phyloP scores from a whole-genome alignment of 768 basidiomycete genomes.

The Suillus luteus region DNA sequence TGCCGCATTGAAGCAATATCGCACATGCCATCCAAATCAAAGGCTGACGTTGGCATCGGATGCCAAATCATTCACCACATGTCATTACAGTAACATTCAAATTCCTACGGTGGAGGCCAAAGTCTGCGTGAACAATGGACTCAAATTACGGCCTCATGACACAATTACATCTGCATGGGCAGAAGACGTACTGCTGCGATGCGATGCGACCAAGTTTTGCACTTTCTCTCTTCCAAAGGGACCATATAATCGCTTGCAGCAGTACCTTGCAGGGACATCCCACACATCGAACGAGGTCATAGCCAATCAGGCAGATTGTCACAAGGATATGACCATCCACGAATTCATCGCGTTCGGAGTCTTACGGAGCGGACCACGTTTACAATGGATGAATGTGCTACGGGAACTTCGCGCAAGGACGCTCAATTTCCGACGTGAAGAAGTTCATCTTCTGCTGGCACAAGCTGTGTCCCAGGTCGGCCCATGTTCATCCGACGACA shows the following conservation, averaged over 20 bases:
- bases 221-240: slow-evolving; percentile 35
- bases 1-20: slow-evolving; percentile 14
- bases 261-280: slow-evolving; percentile 36
- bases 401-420: slow-evolving; percentile 43
- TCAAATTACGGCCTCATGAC: slow-evolving; percentile 36
- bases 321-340: slow-evolving; percentile 41
- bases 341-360: slow-evolving; percentile 48
- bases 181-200: slow-evolving; percentile 14
- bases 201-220: slow-evolving; percentile 22
- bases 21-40: slow-evolving; percentile 19
- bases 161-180: slow-evolving; percentile 16
- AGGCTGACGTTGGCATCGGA: slow-evolving; percentile 26
- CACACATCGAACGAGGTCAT: slow-evolving; percentile 47
- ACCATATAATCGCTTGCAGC: slow-evolving; percentile 39
- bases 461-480: slow-evolving; percentile 51
- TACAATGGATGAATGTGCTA: slow-evolving; percentile 56
- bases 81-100: slow-evolving; percentile 17
- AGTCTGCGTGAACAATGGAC: slow-evolving; percentile 38
- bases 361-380: slow-evolving; percentile 43
- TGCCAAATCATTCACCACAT: slow-evolving; percentile 23
- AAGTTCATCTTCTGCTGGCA: slow-evolving; percentile 43
- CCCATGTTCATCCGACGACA: slow-evolving; percentile 17
- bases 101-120: slow-evolving; percentile 19
- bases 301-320: slow-evolving; percentile 44
- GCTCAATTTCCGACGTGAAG: slow-evolving; percentile 41